A percentile compares a stretch with the other conserved stretches of the same genome.
phyloP scores from a whole-genome alignment of 345 rosid genomes.

The Streptanthus diversifolius region DNA sequence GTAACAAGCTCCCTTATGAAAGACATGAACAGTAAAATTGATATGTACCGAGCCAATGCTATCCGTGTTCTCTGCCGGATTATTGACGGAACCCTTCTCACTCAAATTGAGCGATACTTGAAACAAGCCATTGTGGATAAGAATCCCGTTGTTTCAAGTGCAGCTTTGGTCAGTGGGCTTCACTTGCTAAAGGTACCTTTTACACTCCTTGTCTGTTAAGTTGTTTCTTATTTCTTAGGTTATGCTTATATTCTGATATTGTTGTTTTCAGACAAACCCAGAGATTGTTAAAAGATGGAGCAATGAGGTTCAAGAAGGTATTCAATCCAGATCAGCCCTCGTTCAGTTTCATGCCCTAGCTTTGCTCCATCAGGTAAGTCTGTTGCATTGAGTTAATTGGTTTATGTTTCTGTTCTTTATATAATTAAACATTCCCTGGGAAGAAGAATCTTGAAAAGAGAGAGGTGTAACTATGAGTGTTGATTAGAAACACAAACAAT shows the following conservation, averaged over 20 bases:
- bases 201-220: background rate
- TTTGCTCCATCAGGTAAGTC: conserved; percentile 75
- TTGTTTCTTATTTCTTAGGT: background rate
- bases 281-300: conserved; percentile 99
- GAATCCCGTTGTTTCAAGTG: conserved; percentile 98
- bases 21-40: conserved; percentile 99
- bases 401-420: background rate
- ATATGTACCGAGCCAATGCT: conserved; percentile 97
- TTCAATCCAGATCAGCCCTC: conserved; percentile 94
- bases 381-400: conserved; percentile 1
- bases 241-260: background rate
- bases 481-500: conserved; percentile 8
- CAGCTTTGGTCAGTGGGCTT: conserved; percentile 96
- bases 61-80: conserved; percentile 96
- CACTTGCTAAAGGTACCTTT: conserved; percentile 81
- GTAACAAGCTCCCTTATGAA: conserved; percentile 98
- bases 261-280: conserved; percentile 60
- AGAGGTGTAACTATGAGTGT: background rate
- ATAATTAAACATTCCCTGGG: background rate
- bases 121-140: conserved; percentile 99
- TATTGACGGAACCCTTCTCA: conserved; percentile 86
- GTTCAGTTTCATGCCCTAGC: conserved; percentile 97
- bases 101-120: conserved; percentile 91
- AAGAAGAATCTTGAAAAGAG: background rate
- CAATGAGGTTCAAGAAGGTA: conserved; percentile 98